Evolutionary conservation across 2,329 filamentous ascomycete genomes (phyloP).

Genomic region (Conoideocrella luteorostrata): DNA sequence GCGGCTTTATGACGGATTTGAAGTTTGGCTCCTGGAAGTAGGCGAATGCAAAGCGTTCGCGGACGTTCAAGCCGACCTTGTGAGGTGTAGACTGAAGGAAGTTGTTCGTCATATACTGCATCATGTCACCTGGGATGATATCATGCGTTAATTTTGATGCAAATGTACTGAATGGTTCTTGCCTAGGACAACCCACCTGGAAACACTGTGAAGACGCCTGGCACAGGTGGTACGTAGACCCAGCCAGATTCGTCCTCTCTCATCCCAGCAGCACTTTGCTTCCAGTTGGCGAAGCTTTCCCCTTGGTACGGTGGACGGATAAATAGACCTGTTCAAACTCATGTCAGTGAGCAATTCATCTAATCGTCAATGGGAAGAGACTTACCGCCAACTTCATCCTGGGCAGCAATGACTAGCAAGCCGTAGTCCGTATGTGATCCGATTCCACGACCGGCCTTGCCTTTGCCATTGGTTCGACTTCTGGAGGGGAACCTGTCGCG

Average conservation of each 20-base stretch:
- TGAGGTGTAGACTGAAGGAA: constrained; percentile 41
- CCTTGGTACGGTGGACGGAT: constrained; percentile 34
- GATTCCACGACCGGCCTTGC: constrained; percentile 42
- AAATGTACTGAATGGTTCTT: too few relatives aligned
- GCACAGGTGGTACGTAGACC: constrained; percentile 40
- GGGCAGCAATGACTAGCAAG: constrained; percentile 42
- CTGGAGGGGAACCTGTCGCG: constrained; percentile 24
- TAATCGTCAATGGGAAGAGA: not conserved
- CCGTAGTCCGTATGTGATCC: constrained; percentile 48
- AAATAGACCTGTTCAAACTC: constrained; percentile 32
- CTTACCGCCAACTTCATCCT: constrained; percentile 42
- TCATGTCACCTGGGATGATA: constrained; percentile 37
- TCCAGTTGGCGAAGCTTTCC: constrained; percentile 39
- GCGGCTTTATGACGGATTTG: constrained; percentile 35
- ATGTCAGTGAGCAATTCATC: too few relatives aligned
- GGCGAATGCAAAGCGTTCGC: constrained; percentile 41
- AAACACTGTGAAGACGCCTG: constrained; percentile 42
- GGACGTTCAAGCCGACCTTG: constrained; percentile 43
- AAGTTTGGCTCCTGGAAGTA: constrained; percentile 48
- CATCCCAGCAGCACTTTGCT: constrained; percentile 35
- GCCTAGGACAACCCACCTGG: constrained; percentile 26
- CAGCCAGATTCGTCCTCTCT: constrained; percentile 38
- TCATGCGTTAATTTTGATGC: not conserved
- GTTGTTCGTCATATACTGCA: constrained; percentile 43
- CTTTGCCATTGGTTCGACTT: constrained; percentile 38